Conservation (phyloP, 176 grass and related monocot genomes). For the Ensete ventricosum region DNA sequence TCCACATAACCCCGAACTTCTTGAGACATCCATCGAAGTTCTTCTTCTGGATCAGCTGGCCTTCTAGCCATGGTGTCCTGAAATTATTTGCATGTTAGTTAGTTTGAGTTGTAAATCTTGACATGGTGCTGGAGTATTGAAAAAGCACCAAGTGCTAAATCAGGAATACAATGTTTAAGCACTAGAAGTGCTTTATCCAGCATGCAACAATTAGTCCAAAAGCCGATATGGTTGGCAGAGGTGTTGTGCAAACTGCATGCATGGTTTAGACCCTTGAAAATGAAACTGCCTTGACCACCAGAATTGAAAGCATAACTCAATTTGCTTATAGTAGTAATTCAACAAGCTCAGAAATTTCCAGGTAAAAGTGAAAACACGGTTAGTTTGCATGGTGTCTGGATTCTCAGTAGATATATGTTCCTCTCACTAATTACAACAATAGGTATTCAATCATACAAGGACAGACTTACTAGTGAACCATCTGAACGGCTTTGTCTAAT, state of each 20-base stretch:
- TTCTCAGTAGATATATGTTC: neutral
- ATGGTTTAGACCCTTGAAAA: no score
- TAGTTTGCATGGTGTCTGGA: neutral
- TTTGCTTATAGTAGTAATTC: neutral
- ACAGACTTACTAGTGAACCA: conserved; percentile 59
- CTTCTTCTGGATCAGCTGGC: conserved; percentile 82
- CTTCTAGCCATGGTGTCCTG: conserved; percentile 57
- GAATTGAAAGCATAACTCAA: neutral
- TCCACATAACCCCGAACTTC: conserved; percentile 84
- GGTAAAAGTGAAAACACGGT: neutral
- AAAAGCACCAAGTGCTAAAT: neutral
- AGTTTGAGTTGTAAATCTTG: neutral
- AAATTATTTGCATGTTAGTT: neutral
- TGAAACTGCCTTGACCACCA: no score
- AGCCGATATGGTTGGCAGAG: no score
- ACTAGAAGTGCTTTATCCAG: no score
- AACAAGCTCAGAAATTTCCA: neutral
- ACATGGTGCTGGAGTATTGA: neutral
- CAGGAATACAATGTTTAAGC: no score
- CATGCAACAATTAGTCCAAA: no score
- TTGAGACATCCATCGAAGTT: conserved; percentile 90
- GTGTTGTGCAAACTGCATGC: no score
- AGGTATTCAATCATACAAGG: neutral
- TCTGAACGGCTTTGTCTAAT: conserved; percentile 58
- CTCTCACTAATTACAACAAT: neutral